These are phyloP conservation scores for Hibiscus syriacus DNA, from an alignment of 345 rosid species.

Conservation along the genomic window DNA sequence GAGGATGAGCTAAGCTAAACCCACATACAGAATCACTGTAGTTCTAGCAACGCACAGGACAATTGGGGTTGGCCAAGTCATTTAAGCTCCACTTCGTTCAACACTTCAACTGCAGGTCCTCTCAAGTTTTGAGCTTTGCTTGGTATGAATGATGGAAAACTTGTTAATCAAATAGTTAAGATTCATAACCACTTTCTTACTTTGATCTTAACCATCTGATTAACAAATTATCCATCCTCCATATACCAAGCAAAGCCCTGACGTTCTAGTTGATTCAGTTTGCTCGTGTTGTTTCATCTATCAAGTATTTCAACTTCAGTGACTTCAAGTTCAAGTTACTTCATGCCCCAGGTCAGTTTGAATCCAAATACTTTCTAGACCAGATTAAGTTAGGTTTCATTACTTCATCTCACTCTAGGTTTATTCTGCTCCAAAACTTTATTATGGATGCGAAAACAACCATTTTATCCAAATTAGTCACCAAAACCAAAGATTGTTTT, in stretches of 20 bases:
- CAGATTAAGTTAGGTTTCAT: no score
- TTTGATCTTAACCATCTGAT: no score
- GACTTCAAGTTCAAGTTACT: neutral
- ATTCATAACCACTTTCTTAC: no score
- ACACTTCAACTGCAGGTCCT: no score
- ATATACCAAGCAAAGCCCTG: no score
- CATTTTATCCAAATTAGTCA: neutral
- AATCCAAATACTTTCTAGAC: neutral
- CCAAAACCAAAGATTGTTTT: neutral
- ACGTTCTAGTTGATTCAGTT: neutral
- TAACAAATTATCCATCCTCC: no score
- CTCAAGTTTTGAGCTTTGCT: neutral
- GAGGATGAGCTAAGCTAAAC: neutral
- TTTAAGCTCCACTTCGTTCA: neutral
- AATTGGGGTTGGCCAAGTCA: neutral
- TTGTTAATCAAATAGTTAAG: no score
- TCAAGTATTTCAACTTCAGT: neutral
- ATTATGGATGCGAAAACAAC: conserved; percentile 35
- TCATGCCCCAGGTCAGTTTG: neutral
- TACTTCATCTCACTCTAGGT: no score
- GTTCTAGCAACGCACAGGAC: neutral
- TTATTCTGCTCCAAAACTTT: no score
- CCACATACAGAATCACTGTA: neutral
- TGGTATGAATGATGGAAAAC: no score
- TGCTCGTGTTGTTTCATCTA: neutral